Base-by-base conservation (phyloP, 2,329 filamentous ascomycete species). In the Rhynchosporium agropyri region DNA sequence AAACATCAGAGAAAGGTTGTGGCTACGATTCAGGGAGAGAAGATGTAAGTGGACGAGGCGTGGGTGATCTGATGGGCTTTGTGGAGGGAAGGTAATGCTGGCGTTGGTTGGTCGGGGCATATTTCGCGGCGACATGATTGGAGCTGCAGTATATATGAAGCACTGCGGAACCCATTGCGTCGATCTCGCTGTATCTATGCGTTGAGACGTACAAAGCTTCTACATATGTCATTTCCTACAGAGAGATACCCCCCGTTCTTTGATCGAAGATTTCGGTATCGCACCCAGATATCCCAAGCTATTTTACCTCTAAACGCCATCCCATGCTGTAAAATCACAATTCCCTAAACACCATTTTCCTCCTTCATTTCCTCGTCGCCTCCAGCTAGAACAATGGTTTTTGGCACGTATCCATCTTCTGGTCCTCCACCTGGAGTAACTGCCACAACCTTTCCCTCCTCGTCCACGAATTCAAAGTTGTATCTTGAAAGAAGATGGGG, bases 401-500 rank as follows among this genome's bases (percentile, higher is more conserved):
- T 83, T 2, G 86, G 87, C 12, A 84, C 79, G 65, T 85, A 84
- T 15, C 74, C 73, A n/a, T 65, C 81, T 81, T 8, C 80, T 13
- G 85, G 81, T 1, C 83, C 84, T 2, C 85, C 81, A 5, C 92
- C 92, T 0, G 93, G 93, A 3, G 93, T 97, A 33, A 88, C 83
- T 2, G 92, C 91, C 28, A 94, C 90, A 6, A 96, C 88, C 61
- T 96, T 89, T 63, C 92, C 94, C 55, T 91, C 84, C 78, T 99
- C 95, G 75, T 99, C 92, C 50, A 98, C 89, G 71, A 97, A 98
- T 74, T 99, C 93, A 74, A 98, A 98, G 78, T 97, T 96, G 79
- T 98, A 99, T 60, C 92, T 85, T 67, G 92, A 97, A 10, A 99
- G 84, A 4, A 98, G 83, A 76, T 99, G 95, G 0, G 95, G 95